Percentiles rank a stretch among this genome's conserved stretches.
Evolutionary conservation across 352 stramenopile species (phyloP).

Genomic region (Phytophthora pini): DNA sequence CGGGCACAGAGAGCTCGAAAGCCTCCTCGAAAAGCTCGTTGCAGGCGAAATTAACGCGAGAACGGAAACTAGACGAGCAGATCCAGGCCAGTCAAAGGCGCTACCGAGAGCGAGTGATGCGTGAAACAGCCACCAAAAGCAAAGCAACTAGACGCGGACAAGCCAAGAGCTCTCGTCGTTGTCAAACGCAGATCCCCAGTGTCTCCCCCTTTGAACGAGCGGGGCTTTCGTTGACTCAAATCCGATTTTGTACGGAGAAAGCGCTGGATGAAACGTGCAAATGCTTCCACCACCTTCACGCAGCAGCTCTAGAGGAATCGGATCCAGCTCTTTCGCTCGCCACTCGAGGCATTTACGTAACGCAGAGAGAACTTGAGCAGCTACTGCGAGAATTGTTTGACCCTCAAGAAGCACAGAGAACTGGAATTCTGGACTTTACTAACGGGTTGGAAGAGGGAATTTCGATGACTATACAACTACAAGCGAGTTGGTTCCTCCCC

Average conservation of each 20-base stretch:
- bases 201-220: slow-evolving; percentile 45
- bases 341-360: slow-evolving; percentile 52
- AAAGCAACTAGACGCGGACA: slow-evolving; percentile 1
- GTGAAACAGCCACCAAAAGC: slow-evolving; percentile 12
- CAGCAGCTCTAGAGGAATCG: slow-evolving; percentile 11
- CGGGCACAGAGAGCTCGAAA: slow-evolving; percentile 1
- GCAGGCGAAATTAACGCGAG: slow-evolving; percentile 45
- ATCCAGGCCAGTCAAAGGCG: slow-evolving; percentile 45
- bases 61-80: slow-evolving; percentile 52
- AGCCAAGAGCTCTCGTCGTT: slow-evolving; percentile 1
- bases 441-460: slow-evolving; percentile 14
- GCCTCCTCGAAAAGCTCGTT: slow-evolving; percentile 33
- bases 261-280: slow-evolving; percentile 49
- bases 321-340: slow-evolving; percentile 5
- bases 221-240: slow-evolving; percentile 52
- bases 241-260: slow-evolving; percentile 65
- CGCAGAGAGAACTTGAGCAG: slow-evolving; percentile 61
- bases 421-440: slow-evolving; percentile 17
- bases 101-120: slow-evolving; percentile 34
- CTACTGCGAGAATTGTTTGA: slow-evolving; percentile 42
- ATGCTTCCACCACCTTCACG: slow-evolving; percentile 52
- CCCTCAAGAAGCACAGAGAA: slow-evolving; percentile 22
- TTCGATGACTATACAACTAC: slow-evolving; percentile 40
- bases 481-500: slow-evolving; percentile 72
- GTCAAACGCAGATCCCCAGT: slow-evolving; percentile 7